Base-by-base conservation (phyloP, 176 grass and related monocot genomes). In the Oropetium thomaeum region DNA sequence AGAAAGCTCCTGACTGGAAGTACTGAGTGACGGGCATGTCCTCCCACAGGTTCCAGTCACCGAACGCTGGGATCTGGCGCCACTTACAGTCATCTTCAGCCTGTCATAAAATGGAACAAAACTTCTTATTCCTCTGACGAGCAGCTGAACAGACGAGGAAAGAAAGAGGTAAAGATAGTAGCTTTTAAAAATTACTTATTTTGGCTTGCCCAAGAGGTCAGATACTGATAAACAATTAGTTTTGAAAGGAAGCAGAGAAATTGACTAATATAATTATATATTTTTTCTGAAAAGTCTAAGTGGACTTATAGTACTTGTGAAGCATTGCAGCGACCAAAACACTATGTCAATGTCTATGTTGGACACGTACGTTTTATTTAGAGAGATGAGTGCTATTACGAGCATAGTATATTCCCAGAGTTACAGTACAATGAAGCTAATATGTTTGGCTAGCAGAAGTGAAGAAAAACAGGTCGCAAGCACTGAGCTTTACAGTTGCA, bases 1-100 rank as follows among this genome's bases (percentile, higher is more conserved):
- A 85, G 74, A 93, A 87, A 27, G 87, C 65, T 25, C 63, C 91
- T 26, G 91, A 60, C 76, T 93, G 84, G 34, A 93, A 85, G 88
- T 93, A 90, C 30, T 90, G 87, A 31, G 91, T 85, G 30, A 87
- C 85, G 34, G 91, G 91, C 67, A 93, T 85, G 45, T 93, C 91
- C 2, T 82, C 79, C 78, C 88, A 93, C 69, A 93, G 34, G 71
- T 93, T 90, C 87, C 87, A 93, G 72, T 89, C 85, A 48, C 91
- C 91, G 42, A 90, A 93, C 57, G 91, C 84, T 58, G 87, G 91
- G 74, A 90, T 73, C 60, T 93, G 91, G 34, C 81, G 78, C 82
- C 87, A 84, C 71, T 87, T 85, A 34, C 75, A 85, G 23, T 80
- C 68, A 14, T 93, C 87, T 37, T 85, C 65, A 42, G 79, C 78